phyloP scores from a whole-genome alignment of 1,284 basidiomycete genomes.

The Trametes polyzona region DNA sequence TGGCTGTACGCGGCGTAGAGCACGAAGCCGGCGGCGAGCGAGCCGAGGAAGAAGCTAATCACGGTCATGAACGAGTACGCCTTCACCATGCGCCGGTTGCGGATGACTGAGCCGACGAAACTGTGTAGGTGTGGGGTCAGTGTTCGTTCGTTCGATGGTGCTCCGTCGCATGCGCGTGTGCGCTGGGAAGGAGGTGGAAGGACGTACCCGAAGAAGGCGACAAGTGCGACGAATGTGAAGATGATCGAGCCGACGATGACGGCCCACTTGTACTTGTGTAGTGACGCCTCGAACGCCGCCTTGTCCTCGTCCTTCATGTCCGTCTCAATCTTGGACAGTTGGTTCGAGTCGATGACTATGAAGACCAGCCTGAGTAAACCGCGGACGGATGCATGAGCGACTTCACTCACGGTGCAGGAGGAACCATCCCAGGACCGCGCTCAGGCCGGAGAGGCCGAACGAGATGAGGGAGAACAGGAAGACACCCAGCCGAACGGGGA shows the following conservation, averaged over 20 bases:
- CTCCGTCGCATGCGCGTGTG: no score
- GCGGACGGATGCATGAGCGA: neutral
- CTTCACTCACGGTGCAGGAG: slow-evolving; percentile 29
- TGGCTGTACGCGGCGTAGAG: slow-evolving; percentile 32
- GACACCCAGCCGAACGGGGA: slow-evolving; percentile 62
- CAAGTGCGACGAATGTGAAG: slow-evolving; percentile 51
- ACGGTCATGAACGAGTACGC: slow-evolving; percentile 50
- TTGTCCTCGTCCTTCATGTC: slow-evolving; percentile 27
- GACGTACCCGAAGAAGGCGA: slow-evolving; percentile 57
- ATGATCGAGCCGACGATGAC: slow-evolving; percentile 50
- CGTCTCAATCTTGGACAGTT: slow-evolving; percentile 27
- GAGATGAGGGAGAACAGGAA: slow-evolving; percentile 57
- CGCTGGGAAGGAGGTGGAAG: neutral
- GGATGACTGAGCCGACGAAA: slow-evolving; percentile 52
- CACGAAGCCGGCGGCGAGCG: slow-evolving; percentile 50
- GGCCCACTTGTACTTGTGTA: slow-evolving; percentile 38
- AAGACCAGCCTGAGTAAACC: neutral
- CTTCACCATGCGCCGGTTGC: slow-evolving; percentile 50
- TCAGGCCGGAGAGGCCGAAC: slow-evolving; percentile 43
- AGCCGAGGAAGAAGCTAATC: slow-evolving; percentile 49
- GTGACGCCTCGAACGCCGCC: slow-evolving; percentile 13
- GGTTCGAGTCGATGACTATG: slow-evolving; percentile 26
- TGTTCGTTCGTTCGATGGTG: no score
- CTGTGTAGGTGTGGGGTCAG: slow-evolving; percentile 31
- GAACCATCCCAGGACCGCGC: slow-evolving; percentile 49